Evolutionary conservation across 1,139 yeast species (phyloP).

Genomic region (Blastobotrys malaysiensis): DNA sequence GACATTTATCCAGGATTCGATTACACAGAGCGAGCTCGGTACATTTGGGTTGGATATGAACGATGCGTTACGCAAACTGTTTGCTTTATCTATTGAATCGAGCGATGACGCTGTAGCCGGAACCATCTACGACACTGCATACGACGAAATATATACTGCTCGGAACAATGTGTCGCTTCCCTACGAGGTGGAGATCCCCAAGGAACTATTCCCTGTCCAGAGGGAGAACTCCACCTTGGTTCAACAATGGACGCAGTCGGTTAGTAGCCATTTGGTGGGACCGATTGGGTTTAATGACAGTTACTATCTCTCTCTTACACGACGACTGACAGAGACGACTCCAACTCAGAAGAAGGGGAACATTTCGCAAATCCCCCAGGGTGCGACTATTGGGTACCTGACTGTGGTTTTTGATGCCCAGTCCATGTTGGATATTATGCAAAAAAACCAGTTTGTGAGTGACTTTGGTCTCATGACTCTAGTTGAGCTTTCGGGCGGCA

Average conservation of each 20-base stretch:
- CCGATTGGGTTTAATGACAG: slow-evolving; percentile 17
- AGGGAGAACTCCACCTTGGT: slow-evolving; percentile 9
- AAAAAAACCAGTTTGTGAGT: slow-evolving; percentile 39
- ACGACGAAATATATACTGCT: slow-evolving; percentile 12
- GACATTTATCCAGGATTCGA: slow-evolving; percentile 26
- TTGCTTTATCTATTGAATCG: slow-evolving; percentile 22
- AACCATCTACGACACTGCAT: slow-evolving; percentile 21
- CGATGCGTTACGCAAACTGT: slow-evolving; percentile 1
- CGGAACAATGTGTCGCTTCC: slow-evolving; percentile 10
- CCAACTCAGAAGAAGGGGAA: slow-evolving; percentile 19
- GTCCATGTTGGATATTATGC: slow-evolving; percentile 45
- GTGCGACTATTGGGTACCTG: slow-evolving; percentile 58
- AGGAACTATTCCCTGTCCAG: slow-evolving; percentile 19
- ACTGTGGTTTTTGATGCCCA: slow-evolving; percentile 61
- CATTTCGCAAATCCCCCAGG: slow-evolving; percentile 11
- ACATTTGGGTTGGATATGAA: not conserved
- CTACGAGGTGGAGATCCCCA: slow-evolving; percentile 16
- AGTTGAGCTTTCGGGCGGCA: slow-evolving; percentile 20
- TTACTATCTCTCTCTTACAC: slow-evolving; percentile 23
- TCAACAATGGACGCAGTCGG: slow-evolving; percentile 10
- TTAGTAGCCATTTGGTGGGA: slow-evolving; percentile 21
- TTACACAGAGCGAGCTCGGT: slow-evolving; percentile 17
- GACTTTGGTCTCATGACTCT: slow-evolving; percentile 32
- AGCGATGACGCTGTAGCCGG: slow-evolving; percentile 26
- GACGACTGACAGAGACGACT: slow-evolving; percentile 23